Percentiles rank a stretch among this genome's conserved stretches.
These are phyloP conservation scores for Gypsophila paniculata DNA, from an alignment of 179 eudicot genomes.

Conservation along the genomic window DNA sequence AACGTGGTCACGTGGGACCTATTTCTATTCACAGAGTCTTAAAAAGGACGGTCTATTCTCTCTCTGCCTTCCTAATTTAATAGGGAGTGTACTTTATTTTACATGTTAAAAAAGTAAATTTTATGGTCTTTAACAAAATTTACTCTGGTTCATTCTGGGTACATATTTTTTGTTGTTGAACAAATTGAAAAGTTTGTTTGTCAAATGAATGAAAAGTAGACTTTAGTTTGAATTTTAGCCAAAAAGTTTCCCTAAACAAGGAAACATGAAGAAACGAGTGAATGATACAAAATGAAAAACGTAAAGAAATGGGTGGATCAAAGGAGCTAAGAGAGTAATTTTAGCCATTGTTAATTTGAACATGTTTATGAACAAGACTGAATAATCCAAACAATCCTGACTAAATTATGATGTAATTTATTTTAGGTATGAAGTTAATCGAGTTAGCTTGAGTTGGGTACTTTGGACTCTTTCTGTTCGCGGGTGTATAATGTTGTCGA, in stretches of 20 bases:
- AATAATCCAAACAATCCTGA: background rate
- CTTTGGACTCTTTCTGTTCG: background rate
- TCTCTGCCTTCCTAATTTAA: no score
- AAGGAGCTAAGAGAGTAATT: no score
- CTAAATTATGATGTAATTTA: background rate
- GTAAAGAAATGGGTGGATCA: no score
- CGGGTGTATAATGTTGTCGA: constrained; percentile 17
- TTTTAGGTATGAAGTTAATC: background rate
- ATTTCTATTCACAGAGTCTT: no score
- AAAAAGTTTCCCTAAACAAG: no score
- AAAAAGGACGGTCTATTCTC: no score
- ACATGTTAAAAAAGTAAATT: no score
- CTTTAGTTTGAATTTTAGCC: background rate
- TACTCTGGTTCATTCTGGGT: background rate
- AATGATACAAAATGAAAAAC: no score
- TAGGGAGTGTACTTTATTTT: no score
- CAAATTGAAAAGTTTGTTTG: background rate
- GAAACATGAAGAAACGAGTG: no score
- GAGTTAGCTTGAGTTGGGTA: background rate
- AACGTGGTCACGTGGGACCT: no score
- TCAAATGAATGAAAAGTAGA: background rate
- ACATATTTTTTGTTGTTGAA: constrained; percentile 14
- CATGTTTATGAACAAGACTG: background rate
- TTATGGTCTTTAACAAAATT: no score
- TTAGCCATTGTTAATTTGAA: background rate